phyloP scores from a whole-genome alignment of 73 alveolate species.

The Breviolum minutum region DNA sequence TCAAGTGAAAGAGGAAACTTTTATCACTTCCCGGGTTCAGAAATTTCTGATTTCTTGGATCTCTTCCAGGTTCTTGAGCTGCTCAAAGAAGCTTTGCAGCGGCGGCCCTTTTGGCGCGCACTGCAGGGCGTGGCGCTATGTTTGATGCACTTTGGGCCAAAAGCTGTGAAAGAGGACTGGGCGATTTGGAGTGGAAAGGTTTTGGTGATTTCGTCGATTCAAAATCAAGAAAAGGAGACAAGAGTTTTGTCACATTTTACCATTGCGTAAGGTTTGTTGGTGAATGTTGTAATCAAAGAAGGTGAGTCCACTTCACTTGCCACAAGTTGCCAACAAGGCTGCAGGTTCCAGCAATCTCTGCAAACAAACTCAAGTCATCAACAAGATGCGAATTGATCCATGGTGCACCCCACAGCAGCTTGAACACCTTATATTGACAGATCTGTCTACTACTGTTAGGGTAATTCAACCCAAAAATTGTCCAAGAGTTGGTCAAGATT shows the following conservation, averaged over 20 bases:
- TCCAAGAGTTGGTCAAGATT: too few relatives aligned
- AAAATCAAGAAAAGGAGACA: not conserved
- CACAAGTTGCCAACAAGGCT: not conserved
- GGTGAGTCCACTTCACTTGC: not conserved
- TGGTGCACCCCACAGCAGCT: too few relatives aligned
- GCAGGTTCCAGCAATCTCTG: too few relatives aligned
- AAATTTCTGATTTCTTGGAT: too few relatives aligned
- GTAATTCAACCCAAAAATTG: too few relatives aligned
- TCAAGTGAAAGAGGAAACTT: not conserved
- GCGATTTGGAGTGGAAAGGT: not conserved
- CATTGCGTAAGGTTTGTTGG: not conserved
- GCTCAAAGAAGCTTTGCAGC: not conserved
- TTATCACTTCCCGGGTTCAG: too few relatives aligned
- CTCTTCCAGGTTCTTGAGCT: not conserved
- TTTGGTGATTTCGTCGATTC: not conserved
- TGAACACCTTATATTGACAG: too few relatives aligned
- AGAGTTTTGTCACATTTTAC: not conserved
- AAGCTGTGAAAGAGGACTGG: not conserved
- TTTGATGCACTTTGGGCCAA: not conserved
- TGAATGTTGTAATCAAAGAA: not conserved
- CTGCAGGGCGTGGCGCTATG: not conserved
- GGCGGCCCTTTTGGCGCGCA: conserved; percentile 1
- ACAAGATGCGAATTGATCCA: too few relatives aligned
- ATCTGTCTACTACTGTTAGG: too few relatives aligned
- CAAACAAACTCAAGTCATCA: too few relatives aligned